Base-by-base conservation (phyloP, 1,284 basidiomycete genomes). In the Schizophyllum amplum region DNA sequence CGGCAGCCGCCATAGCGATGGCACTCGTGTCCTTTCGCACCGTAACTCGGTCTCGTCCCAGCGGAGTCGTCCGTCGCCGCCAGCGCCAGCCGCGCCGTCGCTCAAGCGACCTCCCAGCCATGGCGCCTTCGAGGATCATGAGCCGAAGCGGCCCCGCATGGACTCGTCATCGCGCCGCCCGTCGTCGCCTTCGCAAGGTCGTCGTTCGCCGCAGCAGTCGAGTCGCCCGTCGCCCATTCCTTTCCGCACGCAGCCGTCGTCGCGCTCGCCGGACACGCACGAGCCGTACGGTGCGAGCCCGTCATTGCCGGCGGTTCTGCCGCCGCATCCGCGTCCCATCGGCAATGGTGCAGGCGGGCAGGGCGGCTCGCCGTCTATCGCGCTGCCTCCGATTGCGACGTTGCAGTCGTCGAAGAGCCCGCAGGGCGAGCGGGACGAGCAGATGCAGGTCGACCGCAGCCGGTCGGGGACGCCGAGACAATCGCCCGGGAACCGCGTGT, bases 191-290 rank as follows among this genome's bases (percentile, higher is more conserved):
- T 65, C 77, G 2, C 70, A n/a, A 68, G 53, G 48, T 20, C 24
- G 48, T 22, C 21, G 48, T 50, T 24, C 76, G 76, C 11, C 69
- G 75, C 54, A 74, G 73, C 46, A 82, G 81, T 0, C 83, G 11
- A 81, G 81, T 26, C 75, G 85, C 5, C 84, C 81, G 0, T 88
- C 85, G n/a, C 86, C 87, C 2, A 82, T 82, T 54, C 87, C 87
- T 13, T 86, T 89, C 78, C 78, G 83, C 62, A 82, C 78, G 5
- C 87, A 87, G 64, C 82, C 83, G 5, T 70, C 78, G 17, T 81
- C 85, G 4, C 81, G 74, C 62, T 83, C 83, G 15, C 84, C 85
- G 4, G 84, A 87, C 68, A 74, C 75, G 13, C 79, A 82, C 57
- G 77, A 71, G 27, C 67, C 75, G 24, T 84, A 79, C 64, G 74